A percentile compares a stretch with the other conserved stretches of the same genome.
Conservation (phyloP, 2,329 filamentous ascomycete genomes). For the Xylariomycetidae sp. region DNA sequence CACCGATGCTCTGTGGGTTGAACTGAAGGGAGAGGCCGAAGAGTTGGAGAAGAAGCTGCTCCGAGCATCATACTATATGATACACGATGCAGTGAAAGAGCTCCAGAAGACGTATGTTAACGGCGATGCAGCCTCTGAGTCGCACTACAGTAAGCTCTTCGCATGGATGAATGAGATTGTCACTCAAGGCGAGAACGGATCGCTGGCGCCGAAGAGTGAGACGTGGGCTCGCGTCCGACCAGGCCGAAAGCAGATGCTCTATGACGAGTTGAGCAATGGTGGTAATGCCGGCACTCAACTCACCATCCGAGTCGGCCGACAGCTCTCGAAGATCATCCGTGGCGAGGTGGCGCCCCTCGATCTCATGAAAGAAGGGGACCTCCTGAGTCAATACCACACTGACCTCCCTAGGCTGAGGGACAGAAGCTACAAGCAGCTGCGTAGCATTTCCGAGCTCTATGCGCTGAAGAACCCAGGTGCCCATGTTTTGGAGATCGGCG, state of each 20-base stretch:
- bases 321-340: slow-evolving; percentile 23
- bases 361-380: slow-evolving; percentile 21
- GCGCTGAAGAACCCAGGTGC: slow-evolving; percentile 5
- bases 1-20: neutral
- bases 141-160: slow-evolving; percentile 3
- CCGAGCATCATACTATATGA: slow-evolving; percentile 3
- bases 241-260: slow-evolving; percentile 1
- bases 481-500: slow-evolving; percentile 8
- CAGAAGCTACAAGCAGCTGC: slow-evolving; percentile 4
- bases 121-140: neutral
- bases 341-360: slow-evolving; percentile 25
- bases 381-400: slow-evolving; percentile 28
- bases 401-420: slow-evolving; percentile 22
- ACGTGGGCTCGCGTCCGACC: slow-evolving; percentile 1
- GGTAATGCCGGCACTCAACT: slow-evolving; percentile 1
- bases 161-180: slow-evolving; percentile 6
- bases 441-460: neutral
- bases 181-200: neutral
- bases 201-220: slow-evolving; percentile 1
- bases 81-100: slow-evolving; percentile 3
- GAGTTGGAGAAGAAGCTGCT: slow-evolving; percentile 2
- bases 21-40: neutral
- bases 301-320: slow-evolving; percentile 15
- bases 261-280: slow-evolving; percentile 1
- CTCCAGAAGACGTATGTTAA: slow-evolving; percentile 2